Percentiles rank a stretch among this genome's conserved stretches.
Evolutionary conservation across 202 grass and related monocot species (phyloP).

Genomic region (Hordeum pubiflorum): DNA sequence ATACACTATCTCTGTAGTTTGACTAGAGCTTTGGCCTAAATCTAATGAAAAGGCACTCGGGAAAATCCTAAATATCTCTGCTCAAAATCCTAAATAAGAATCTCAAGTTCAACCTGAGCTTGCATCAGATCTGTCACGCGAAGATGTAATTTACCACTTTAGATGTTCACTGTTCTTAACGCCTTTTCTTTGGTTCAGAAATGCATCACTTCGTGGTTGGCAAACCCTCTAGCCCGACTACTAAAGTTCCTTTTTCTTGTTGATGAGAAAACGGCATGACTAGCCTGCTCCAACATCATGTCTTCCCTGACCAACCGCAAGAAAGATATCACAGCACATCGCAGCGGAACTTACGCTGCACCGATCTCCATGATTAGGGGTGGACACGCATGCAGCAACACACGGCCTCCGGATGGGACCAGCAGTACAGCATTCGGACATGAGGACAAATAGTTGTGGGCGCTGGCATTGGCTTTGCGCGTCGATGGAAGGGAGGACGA

Average conservation of each 20-base stretch:
- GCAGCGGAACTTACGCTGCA: background rate
- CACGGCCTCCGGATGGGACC: background rate
- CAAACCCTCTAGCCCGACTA: background rate
- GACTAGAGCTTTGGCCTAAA: background rate
- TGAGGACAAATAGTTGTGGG: constrained; percentile 22
- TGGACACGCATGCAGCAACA: background rate
- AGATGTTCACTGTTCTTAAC: background rate
- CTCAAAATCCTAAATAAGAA: background rate
- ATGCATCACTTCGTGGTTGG: background rate
- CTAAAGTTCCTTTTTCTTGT: too few relatives aligned
- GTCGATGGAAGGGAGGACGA: constrained; percentile 10
- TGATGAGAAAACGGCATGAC: too few relatives aligned
- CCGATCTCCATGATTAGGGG: background rate
- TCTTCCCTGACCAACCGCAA: too few relatives aligned
- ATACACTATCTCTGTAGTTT: background rate
- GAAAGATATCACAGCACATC: too few relatives aligned
- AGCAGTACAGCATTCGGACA: background rate
- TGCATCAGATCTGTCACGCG: background rate
- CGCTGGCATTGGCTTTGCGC: background rate
- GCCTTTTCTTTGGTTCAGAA: background rate
- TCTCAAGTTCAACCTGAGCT: background rate
- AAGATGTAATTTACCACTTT: background rate
- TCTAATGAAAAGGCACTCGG: background rate
- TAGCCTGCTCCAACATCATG: too few relatives aligned
- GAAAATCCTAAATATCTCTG: background rate